Evolutionary conservation across 2,329 filamentous ascomycete species (phyloP).

Genomic region (Epichloe gansuensis): DNA sequence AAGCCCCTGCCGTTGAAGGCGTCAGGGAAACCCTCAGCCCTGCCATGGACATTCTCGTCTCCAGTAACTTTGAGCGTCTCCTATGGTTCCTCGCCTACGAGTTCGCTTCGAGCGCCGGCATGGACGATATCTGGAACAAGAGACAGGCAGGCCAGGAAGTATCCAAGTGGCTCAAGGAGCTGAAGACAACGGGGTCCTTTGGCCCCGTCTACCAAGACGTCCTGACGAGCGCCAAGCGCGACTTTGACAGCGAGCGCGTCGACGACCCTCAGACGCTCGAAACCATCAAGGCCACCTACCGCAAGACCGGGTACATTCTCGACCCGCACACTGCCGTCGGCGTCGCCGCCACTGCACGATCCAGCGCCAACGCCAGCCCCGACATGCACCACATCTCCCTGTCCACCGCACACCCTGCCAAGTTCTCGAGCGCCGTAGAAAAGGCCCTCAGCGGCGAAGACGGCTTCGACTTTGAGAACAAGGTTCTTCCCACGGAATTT

Average conservation of each 20-base stretch:
- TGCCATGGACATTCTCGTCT: conserved; percentile 96
- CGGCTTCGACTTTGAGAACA: conserved; percentile 62
- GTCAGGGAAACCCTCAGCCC: conserved; percentile 88
- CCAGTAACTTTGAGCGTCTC: conserved; percentile 90
- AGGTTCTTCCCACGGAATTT: conserved; percentile 74
- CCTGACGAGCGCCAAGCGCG: conserved; percentile 54
- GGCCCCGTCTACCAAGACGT: conserved; percentile 62
- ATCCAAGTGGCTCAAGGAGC: conserved; percentile 60
- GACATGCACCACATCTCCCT: conserved; percentile 66
- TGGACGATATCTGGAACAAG: conserved; percentile 55
- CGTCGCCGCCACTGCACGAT: conserved; percentile 62
- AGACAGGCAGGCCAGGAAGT: conserved; percentile 67
- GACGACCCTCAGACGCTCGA: conserved; percentile 55
- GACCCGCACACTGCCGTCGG: conserved; percentile 92
- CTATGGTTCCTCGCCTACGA: conserved; percentile 86
- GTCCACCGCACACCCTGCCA: conserved; percentile 89
- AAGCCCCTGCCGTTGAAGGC: conserved; percentile 49
- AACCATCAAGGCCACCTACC: conserved; percentile 46
- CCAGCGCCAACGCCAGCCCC: conserved; percentile 41
- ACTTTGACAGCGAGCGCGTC: conserved; percentile 72
- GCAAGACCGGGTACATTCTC: conserved; percentile 61
- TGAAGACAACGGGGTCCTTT: conserved; percentile 77
- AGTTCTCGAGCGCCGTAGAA: conserved; percentile 80
- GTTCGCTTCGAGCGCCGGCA: conserved; percentile 44
- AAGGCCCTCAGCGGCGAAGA: conserved; percentile 57